These are phyloP conservation scores for Calonectria henricotiae DNA, from an alignment of 2,329 filamentous ascomycete genomes.

Conservation along the genomic window DNA sequence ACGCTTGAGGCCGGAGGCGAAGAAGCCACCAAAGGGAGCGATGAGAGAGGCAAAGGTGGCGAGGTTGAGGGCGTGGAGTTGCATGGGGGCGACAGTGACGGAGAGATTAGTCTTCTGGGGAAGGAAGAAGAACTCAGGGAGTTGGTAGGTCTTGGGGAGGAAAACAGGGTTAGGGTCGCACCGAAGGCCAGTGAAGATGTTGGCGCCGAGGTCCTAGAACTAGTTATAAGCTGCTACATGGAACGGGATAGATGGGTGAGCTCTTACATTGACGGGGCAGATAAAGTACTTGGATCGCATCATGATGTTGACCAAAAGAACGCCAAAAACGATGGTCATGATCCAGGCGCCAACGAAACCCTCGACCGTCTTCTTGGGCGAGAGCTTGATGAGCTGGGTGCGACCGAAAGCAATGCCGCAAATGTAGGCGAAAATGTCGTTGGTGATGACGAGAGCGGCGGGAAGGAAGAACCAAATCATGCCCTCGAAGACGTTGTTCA, in stretches of 20 bases:
- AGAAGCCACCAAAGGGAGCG: conserved; percentile 98
- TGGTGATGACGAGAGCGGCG: conserved; percentile 94
- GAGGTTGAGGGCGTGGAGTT: conserved; percentile 92
- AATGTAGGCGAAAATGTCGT: conserved; percentile 98
- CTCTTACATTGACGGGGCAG: conserved; percentile 88
- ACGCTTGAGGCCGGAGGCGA: conserved; percentile 96
- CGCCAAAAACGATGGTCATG: conserved; percentile 91
- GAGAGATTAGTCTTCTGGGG: conserved; percentile 73
- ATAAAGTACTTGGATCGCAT: conserved; percentile 97
- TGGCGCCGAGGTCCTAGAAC: conserved; percentile 85
- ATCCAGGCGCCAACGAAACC: conserved; percentile 97
- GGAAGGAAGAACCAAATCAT: conserved; percentile 99
- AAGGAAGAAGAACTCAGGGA: conserved; percentile 82
- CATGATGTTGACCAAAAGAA: conserved; percentile 86
- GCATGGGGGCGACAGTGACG: conserved; percentile 87
- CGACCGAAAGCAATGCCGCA: conserved; percentile 97
- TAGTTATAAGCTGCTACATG: conserved; percentile 1
- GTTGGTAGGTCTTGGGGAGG: conserved; percentile 80
- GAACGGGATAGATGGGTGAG: background rate
- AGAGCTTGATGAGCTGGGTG: conserved; percentile 97
- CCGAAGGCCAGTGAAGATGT: conserved; percentile 90
- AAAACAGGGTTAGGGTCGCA: conserved; percentile 96
- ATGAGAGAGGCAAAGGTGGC: conserved; percentile 97
- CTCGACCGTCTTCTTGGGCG: conserved; percentile 99
- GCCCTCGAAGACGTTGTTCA: conserved; percentile 99